Conservation (phyloP, 331 rosid species). For the Malus hybrid region DNA sequence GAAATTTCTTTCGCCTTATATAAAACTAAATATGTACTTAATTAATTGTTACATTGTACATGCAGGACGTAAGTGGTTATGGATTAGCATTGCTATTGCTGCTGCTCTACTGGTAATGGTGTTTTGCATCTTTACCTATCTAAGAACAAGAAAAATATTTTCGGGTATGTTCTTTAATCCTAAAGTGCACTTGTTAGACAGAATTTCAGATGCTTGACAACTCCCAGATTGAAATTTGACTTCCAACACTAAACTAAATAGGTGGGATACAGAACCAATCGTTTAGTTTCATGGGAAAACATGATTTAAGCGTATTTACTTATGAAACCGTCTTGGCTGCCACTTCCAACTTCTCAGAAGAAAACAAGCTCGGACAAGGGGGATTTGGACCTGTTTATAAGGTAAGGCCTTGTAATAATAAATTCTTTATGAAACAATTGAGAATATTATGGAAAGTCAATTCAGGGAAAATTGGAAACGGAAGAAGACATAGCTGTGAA, state of each 20-base stretch:
- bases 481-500: background rate
- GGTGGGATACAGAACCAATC: background rate
- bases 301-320: background rate
- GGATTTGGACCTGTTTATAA: conserved; percentile 10
- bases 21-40: background rate
- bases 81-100: background rate
- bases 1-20: background rate
- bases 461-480: background rate
- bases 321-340: background rate
- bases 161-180: background rate
- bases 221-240: background rate
- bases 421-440: background rate
- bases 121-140: background rate
- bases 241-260: background rate
- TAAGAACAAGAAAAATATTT: background rate
- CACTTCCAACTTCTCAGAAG: background rate
- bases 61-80: background rate
- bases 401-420: background rate
- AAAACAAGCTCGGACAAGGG: background rate
- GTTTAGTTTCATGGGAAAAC: background rate
- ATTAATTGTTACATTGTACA: no score
- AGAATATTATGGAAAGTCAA: background rate
- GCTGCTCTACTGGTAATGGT: background rate
- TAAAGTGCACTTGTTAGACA: background rate
- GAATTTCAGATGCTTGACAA: background rate